These are phyloP conservation scores for Salix caprea DNA, from an alignment of 345 rosid species.

Conservation along the genomic window DNA sequence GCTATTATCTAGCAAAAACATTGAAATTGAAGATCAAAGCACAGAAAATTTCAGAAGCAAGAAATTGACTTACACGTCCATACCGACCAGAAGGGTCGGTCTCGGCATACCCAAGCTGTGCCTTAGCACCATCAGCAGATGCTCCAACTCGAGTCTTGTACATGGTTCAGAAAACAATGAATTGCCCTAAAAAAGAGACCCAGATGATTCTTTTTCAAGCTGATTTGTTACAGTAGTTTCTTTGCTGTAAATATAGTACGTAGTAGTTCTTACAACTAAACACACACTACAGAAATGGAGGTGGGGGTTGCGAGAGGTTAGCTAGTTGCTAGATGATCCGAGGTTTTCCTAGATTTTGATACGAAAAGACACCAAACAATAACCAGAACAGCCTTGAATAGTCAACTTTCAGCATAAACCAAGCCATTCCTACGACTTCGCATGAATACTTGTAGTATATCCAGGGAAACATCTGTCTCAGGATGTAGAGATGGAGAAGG, in stretches of 20 bases:
- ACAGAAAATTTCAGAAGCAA: background rate
- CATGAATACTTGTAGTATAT: constrained; percentile 37
- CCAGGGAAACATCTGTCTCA: constrained; percentile 57
- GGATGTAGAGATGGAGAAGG: too few species aligned
- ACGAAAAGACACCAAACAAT: constrained; percentile 68
- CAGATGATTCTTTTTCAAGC: background rate
- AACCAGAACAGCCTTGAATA: constrained; percentile 74
- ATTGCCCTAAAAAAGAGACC: constrained; percentile 3
- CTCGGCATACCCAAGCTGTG: constrained; percentile 52
- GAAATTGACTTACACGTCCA: constrained; percentile 64
- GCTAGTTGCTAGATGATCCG: constrained; percentile 53
- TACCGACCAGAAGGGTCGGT: constrained; percentile 87
- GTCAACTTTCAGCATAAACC: constrained; percentile 68
- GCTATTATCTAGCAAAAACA: too few species aligned
- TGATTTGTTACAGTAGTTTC: background rate
- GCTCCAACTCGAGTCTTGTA: constrained; percentile 33
- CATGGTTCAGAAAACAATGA: constrained; percentile 37
- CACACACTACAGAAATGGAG: background rate
- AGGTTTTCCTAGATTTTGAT: constrained; percentile 88
- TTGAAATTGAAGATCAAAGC: background rate
- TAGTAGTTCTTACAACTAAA: background rate
- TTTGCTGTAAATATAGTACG: background rate
- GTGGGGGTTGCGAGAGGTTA: background rate
- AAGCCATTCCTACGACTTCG: constrained; percentile 56
- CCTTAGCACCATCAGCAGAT: constrained; percentile 26